phyloP scores from a whole-genome alignment of 768 basidiomycete genomes.

The Pisolithus microcarpus region DNA sequence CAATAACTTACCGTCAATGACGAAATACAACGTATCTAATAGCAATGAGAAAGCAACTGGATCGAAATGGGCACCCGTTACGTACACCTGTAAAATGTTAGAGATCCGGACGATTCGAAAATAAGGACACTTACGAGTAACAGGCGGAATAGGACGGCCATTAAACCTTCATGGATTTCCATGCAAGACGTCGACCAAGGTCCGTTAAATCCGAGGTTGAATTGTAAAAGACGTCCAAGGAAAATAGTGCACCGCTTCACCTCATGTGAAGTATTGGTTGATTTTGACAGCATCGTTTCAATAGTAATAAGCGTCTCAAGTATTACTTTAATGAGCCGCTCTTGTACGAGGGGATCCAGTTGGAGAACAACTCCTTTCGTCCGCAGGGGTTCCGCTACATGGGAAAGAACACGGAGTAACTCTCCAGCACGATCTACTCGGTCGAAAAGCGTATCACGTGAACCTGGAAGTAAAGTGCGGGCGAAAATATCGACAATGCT shows the following conservation, averaged over 20 bases:
- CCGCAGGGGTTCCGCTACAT: constrained; percentile 61
- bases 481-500: constrained; percentile 53
- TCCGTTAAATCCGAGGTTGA: constrained; percentile 58
- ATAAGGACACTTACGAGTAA: constrained; percentile 38
- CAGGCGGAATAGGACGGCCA: constrained; percentile 39
- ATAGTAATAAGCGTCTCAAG: constrained; percentile 38
- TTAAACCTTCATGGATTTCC: constrained; percentile 38
- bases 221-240: constrained; percentile 63
- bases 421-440: constrained; percentile 55
- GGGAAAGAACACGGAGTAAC: constrained; percentile 59
- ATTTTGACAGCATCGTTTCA: constrained; percentile 28
- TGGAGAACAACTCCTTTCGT: constrained; percentile 45
- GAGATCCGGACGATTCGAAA: constrained; percentile 1
- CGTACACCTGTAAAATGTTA: constrained; percentile 40
- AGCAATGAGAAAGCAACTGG: constrained; percentile 56
- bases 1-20: constrained; percentile 56
- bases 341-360: constrained; percentile 38
- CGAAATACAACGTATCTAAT: constrained; percentile 66
- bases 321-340: constrained; percentile 47
- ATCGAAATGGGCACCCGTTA: constrained; percentile 46
- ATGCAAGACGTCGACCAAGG: constrained; percentile 49
- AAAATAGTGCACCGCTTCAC: constrained; percentile 44
- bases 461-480: constrained; percentile 22
- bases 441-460: constrained; percentile 27
- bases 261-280: constrained; percentile 16